Base-by-base conservation (phyloP, 148 eudicot genomes). In the Agrostemma githago region DNA sequence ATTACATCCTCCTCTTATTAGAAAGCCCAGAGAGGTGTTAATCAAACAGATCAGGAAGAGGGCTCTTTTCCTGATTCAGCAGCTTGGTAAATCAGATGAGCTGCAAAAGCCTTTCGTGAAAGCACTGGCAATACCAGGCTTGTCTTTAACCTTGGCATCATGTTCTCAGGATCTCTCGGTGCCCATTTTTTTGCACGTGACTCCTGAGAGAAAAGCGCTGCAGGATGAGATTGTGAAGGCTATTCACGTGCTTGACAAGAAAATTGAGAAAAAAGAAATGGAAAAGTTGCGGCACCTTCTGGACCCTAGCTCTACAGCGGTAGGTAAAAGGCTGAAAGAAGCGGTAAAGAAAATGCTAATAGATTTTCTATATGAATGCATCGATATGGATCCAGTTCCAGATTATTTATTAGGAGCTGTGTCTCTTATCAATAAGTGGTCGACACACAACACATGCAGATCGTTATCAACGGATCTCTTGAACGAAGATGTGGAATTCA, bases 351-450 rank as follows among this genome's bases (percentile, higher is more conserved):
- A 79, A 68, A 54, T 93, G 56, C 79, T 93, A 82, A 81, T 75
- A 2, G 97, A 93, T 70, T 89, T 74, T 79, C 95, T 91, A 53
- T 88, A 82, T 39, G 97, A 91, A 79, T 91, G 97, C 78, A 75
- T 82, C 81, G 97, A 93, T 59, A 84, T 93, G 91, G 90, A 91
- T 11, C 61, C 66, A 16, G 79, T 89, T 72, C 97, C 97, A 4
- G 85, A 74, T 39, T 72, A 65, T 43, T 75, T 93, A 44, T 67
- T 81, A n/a, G 77, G 84, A 71, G 75, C 77, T 62, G 75, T 94
- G 63, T 74, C 85, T 72, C 17, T 83, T 44, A 80, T 91, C 20
- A 93, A 86, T 71, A 68, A 71, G 74, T 79, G 69, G 71, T 66
- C 10, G 59, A 9, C 82, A 63, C 59, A 51, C 68, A 70, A 73